Evolutionary conservation across 2,329 filamentous ascomycete species (phyloP).

Genomic region (Xylariaceae sp.): DNA sequence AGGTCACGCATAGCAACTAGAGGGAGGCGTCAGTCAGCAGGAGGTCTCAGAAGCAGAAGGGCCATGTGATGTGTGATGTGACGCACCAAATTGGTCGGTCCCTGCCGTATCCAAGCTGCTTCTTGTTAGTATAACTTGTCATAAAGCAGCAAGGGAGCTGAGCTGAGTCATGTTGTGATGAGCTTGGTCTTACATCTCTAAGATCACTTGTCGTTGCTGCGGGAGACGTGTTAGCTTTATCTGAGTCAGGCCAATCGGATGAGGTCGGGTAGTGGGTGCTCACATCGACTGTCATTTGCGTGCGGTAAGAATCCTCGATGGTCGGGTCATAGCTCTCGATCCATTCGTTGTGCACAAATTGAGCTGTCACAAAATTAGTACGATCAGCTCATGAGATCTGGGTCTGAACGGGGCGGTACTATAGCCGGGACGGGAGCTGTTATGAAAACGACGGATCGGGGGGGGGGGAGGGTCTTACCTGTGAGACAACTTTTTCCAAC

Average conservation of each 20-base stretch:
- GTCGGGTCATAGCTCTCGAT: constrained; percentile 82
- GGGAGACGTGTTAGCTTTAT: constrained; percentile 31
- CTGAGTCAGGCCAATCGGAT: constrained; percentile 15
- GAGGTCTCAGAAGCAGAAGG: constrained; percentile 2
- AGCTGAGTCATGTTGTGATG: constrained; percentile 15
- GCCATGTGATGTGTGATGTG: constrained; percentile 3
- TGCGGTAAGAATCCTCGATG: constrained; percentile 72
- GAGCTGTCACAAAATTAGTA: constrained; percentile 49
- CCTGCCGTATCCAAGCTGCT: constrained; percentile 77
- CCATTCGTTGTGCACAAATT: constrained; percentile 93
- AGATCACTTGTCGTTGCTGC: constrained; percentile 77
- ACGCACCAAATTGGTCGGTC: constrained; percentile 86
- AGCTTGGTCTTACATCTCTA: constrained; percentile 67
- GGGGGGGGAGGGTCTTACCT: constrained; percentile 45
- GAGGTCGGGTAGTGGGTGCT: constrained; percentile 36
- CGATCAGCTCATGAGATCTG: constrained; percentile 15
- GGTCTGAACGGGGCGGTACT: not conserved
- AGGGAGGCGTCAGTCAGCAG: constrained; percentile 22
- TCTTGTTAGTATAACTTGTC: constrained; percentile 24
- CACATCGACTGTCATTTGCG: constrained; percentile 76
- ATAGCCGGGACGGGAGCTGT: not conserved
- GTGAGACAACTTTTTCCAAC: constrained; percentile 91
- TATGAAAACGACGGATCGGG: constrained; percentile 1
- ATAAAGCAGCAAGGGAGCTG: constrained; percentile 21
- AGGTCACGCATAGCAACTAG: constrained; percentile 65